Base-by-base conservation (phyloP, 1,139 yeast species). In the Saccharomyces hybrid region DNA sequence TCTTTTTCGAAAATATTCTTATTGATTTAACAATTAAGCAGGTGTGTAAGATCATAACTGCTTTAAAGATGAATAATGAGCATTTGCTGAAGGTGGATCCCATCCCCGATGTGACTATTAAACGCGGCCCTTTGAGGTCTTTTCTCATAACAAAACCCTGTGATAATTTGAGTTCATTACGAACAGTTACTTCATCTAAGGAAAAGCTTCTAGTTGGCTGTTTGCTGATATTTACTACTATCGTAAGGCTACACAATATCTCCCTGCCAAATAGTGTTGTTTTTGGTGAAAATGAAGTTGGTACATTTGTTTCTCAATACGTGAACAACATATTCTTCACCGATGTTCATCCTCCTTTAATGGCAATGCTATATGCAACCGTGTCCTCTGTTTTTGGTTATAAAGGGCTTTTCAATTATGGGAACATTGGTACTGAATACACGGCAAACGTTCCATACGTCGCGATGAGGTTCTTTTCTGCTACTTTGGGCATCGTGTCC, bases 321-420 rank as follows among this genome's bases (percentile, higher is more conserved):
- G 81, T 87, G 57, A 73, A 77, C 57, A 88, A 89, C 48, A 73
- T 72, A 28, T 88, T 79, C 71, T 89, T 90, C 73, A 83, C 90
- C 84, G 96, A 89, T 71, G 96, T 88, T 54, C 96, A 89, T 68
- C 97, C 97, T 32, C 97, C 97, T 6, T 77, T 89, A 65, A 93
- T 95, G 51, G 88, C 88, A 72, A 81, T 90, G 85, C 71, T 90
- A 54, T 87, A 81, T 71, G 95, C 93, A 2, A 86, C 85, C 32
- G 81, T 87, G 49, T 90, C 82, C 1, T 72, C 78, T 50, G 60
- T 86, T 29, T 88, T 84, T 51, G 95, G 96, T 0, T 88, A 82
- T 71, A 80, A 80, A 51, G 96, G 96, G 49, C 81, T 80, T 61
- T 88, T 88, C 65, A 79, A 74, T 55, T 89, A 89, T 68, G 79